Evolutionary conservation across 768 basidiomycete species (phyloP).

Genomic region (Trametes coccinea): DNA sequence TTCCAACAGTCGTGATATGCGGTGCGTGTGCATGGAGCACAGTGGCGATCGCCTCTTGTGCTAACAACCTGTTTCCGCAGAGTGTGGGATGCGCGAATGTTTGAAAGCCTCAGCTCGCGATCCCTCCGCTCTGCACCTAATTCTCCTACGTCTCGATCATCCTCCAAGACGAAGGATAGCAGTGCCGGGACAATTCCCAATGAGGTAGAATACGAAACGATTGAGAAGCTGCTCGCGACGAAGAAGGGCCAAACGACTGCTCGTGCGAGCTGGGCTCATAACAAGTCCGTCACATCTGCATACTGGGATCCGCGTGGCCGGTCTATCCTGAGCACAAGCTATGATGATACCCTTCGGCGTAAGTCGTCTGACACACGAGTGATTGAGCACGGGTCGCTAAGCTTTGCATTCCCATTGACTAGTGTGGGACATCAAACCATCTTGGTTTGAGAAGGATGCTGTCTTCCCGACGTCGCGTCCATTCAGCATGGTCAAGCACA

Average conservation of each 20-base stretch:
- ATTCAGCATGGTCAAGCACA: constrained; percentile 62
- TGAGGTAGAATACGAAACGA: constrained; percentile 41
- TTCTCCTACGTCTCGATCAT: neutral
- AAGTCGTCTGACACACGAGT: constrained; percentile 30
- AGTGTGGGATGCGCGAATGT: constrained; percentile 78
- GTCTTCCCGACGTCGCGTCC: constrained; percentile 66
- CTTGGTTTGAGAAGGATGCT: constrained; percentile 45
- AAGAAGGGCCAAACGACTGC: constrained; percentile 54
- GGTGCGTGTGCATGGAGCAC: constrained; percentile 43
- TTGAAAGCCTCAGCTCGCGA: constrained; percentile 38
- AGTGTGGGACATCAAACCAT: constrained; percentile 79
- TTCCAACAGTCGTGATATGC: constrained; percentile 70
- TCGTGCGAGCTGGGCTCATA: constrained; percentile 67
- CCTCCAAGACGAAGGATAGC: constrained; percentile 12
- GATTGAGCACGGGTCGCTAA: too few species aligned
- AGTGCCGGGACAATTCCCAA: constrained; percentile 16
- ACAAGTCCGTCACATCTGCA: constrained; percentile 78
- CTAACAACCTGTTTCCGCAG: constrained; percentile 37
- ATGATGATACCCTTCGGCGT: constrained; percentile 78
- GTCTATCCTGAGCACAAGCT: constrained; percentile 79
- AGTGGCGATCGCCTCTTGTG: neutral
- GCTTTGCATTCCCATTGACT: neutral
- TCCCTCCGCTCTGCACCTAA: constrained; percentile 13
- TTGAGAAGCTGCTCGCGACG: constrained; percentile 53
- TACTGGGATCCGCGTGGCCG: constrained; percentile 86